phyloP scores from a whole-genome alignment of 1,284 basidiomycete species.

The Leccinum insolens region DNA sequence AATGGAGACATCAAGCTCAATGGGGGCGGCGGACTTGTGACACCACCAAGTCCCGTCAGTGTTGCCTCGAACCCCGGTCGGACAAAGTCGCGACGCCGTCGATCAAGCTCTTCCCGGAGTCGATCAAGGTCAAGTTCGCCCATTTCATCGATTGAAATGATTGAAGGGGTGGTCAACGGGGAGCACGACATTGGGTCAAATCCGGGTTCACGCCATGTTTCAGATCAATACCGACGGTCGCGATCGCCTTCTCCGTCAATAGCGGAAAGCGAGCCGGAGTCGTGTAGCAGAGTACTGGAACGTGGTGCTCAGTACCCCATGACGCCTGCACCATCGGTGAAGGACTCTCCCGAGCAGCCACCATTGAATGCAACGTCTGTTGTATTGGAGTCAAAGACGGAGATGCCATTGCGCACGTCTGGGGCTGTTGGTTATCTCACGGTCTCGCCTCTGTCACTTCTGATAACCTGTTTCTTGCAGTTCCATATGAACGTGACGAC shows the following conservation, averaged over 20 bases:
- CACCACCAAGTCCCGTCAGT: conserved; percentile 73
- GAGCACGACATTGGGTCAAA: conserved; percentile 25
- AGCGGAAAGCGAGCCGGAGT: conserved; percentile 44
- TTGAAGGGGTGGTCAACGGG: conserved; percentile 28
- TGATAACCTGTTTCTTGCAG: too few relatives aligned
- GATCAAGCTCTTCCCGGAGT: conserved; percentile 33
- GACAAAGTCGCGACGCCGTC: conserved; percentile 38
- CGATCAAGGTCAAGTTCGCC: conserved; percentile 35
- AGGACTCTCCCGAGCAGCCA: too few relatives aligned
- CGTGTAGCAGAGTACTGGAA: conserved; percentile 20
- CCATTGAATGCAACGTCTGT: too few relatives aligned
- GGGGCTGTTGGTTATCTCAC: too few relatives aligned
- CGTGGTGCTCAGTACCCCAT: conserved; percentile 42
- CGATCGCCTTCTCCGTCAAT: conserved; percentile 44
- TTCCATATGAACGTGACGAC: too few relatives aligned
- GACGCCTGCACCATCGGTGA: conserved; percentile 42
- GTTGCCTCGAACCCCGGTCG: conserved; percentile 60
- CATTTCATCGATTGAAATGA: conserved; percentile 39
- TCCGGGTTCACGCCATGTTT: conserved; percentile 29
- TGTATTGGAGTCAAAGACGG: too few relatives aligned
- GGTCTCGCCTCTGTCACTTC: too few relatives aligned
- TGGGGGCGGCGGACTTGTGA: conserved; percentile 57
- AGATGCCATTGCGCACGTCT: too few relatives aligned
- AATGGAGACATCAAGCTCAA: conserved; percentile 39
- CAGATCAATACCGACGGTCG: conserved; percentile 33